Evolutionary conservation across 2,329 filamentous ascomycete species (phyloP), one percentile per base, ranked within the genome.

Genomic region (Aureobasidium sp.): DNA sequence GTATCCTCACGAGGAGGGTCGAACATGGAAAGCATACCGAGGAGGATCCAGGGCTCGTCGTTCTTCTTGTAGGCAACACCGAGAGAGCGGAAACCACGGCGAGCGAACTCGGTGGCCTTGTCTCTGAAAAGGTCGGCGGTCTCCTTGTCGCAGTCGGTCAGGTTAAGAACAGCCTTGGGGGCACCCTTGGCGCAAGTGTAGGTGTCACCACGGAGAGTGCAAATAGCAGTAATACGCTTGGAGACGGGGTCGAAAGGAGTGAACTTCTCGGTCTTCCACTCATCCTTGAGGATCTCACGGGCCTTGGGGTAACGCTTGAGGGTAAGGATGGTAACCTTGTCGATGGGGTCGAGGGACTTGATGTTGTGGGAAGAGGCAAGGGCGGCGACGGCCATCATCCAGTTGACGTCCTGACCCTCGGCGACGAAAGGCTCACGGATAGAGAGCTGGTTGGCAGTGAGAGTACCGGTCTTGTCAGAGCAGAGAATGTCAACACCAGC

Each of bases 321-420:
- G 61, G 87, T 89, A 63, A 90, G 80, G 69, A 90, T 87, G 61
- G 86, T 90, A 69, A 90, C 85, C 79, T 90, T 90, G 79, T 90
- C 87, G 70, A 90, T 90, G 64, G 87, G 87, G 72, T 90, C 88
- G 65, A 90, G 82, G 65, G 87, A 88, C 78, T 88, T 88, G 77
- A 89, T 81, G 78, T 90, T 90, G 80, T 90, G 87, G 65, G 87
- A 90, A 58, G 87, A 90, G 63, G 87, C 88, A 62, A 90, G 83
- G 64, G 87, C 87, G 64, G 88, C 87, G 64, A 89, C 87, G 66
- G 87, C 87, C 87, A 90, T 90, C 87, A 90, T 90, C 87, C 87
- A 90, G 80, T 90, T 88, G 74, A 90, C 84, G 75, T 90, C 87
- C 72, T 89, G 84, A 69, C 87, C 88, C 75, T 90, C 87, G 64